Conservation (phyloP, 2,329 filamentous ascomycete genomes). For the Pestalotiopsis sp. region DNA sequence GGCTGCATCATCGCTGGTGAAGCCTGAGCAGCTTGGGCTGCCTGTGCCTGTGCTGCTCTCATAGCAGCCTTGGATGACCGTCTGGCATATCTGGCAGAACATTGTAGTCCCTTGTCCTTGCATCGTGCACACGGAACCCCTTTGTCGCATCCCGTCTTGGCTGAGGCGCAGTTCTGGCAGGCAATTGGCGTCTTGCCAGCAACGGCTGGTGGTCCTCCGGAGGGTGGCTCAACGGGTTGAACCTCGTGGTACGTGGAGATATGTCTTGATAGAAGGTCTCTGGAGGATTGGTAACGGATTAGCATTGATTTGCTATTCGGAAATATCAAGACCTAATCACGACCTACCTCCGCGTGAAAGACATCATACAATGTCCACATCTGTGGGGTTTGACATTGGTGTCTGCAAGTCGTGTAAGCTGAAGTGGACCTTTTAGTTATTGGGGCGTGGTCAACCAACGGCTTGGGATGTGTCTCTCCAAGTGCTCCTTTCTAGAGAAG, state of each 20-base stretch:
- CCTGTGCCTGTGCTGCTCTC: slow-evolving; percentile 29
- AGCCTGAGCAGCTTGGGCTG: slow-evolving; percentile 35
- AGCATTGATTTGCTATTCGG: not conserved
- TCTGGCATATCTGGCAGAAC: slow-evolving; percentile 52
- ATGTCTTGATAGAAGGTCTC: slow-evolving; percentile 54
- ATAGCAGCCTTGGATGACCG: slow-evolving; percentile 51
- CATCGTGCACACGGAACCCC: slow-evolving; percentile 51
- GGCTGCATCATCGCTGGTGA: slow-evolving; percentile 33
- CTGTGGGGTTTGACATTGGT: slow-evolving; percentile 58
- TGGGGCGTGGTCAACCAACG: slow-evolving; percentile 40
- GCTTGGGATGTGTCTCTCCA: slow-evolving; percentile 56
- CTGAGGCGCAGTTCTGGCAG: slow-evolving; percentile 51
- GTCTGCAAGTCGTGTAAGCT: slow-evolving; percentile 37
- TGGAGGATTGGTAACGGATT: not conserved
- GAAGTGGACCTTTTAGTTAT: not conserved
- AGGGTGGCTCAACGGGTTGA: slow-evolving; percentile 46
- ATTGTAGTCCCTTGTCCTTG: slow-evolving; percentile 48
- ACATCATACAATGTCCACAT: slow-evolving; percentile 50
- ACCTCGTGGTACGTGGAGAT: slow-evolving; percentile 54
- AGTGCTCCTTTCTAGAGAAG: slow-evolving; percentile 58
- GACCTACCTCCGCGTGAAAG: slow-evolving; percentile 44
- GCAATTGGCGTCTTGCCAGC: slow-evolving; percentile 46
- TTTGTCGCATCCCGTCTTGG: slow-evolving; percentile 56
- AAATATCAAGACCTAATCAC: not conserved
- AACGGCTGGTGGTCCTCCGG: slow-evolving; percentile 45